Evolutionary conservation across 768 basidiomycete genomes (phyloP), one percentile per base, ranked within the genome.

Genomic region (Serendipita sp.): DNA sequence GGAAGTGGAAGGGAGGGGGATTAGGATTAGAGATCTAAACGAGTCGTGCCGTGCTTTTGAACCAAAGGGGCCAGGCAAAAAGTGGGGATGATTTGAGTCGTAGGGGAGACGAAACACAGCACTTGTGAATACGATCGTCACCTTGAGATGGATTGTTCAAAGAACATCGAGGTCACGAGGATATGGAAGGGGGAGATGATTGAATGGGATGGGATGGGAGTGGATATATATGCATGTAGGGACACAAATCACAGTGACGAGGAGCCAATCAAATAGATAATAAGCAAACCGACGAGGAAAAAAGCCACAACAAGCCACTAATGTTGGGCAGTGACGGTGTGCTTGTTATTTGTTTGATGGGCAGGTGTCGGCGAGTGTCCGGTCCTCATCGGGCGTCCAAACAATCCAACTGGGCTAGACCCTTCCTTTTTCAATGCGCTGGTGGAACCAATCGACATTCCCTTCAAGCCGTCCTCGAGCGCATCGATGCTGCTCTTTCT

Each of bases 271-370:
- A 20, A 48, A 48, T 20, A 48, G 45, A 48, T 28, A 20, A 48
- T 20, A n/a, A 48, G n/a, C 5, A 9, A 28, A n/a, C 26, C n/a
- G n/a, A n/a, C 26, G n/a, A 5, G 45, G n/a, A 9, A 48, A 48
- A n/a, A n/a, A n/a, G 26, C 14, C 38, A 38, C 2, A 38, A 14
- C 38, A n/a, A n/a, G 38, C 14, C 20, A 3, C 2, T 58, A 58
- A 58, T 58, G 53, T 31, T 58, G 53, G 30, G 53, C 53, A 11
- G 53, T 58, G 9, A 58, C 53, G 20, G 53, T 58, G 26, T 58
- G 53, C 30, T 58, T 58, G 17, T 13, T 30, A 31, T 34, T 58
- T 22, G 53, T n/a, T 31, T 58, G 53, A 33, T 58, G 53, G 24
- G 33, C 30, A n/a, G 53, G 53, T 31, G 53, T 26, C 13, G 53